These are phyloP conservation scores for Termitomyces sp. DNA, from an alignment of 768 basidiomycete species.

Conservation along the genomic window DNA sequence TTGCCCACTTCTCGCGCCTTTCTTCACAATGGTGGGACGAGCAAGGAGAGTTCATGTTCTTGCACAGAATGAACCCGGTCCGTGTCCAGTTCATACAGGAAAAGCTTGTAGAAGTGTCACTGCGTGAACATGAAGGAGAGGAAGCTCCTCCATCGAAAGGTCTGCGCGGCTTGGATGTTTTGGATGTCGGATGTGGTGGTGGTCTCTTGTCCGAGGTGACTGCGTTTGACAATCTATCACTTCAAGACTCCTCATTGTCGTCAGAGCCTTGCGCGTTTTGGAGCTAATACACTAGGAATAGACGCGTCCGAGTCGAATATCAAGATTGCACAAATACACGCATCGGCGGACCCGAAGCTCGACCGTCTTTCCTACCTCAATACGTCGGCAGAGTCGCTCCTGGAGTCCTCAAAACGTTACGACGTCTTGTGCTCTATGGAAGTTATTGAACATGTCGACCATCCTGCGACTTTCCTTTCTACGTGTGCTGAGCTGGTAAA, in stretches of 20 bases:
- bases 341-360: constrained; percentile 69
- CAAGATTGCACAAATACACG: constrained; percentile 79
- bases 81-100: constrained; percentile 80
- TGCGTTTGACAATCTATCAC: neutral
- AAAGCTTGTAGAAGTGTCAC: constrained; percentile 62
- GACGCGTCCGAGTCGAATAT: constrained; percentile 91
- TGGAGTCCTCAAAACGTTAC: constrained; percentile 61
- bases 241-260: neutral
- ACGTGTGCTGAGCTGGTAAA: constrained; percentile 85
- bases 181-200: constrained; percentile 96
- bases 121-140: constrained; percentile 45
- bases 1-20: constrained; percentile 78
- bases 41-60: constrained; percentile 78
- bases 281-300: constrained; percentile 85
- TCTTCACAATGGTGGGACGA: constrained; percentile 91
- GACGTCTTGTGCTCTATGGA: constrained; percentile 98
- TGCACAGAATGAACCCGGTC: constrained; percentile 95
- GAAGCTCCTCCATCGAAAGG: constrained; percentile 29
- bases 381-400: constrained; percentile 70
- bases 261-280: constrained; percentile 83
- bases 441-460: constrained; percentile 95
- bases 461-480: constrained; percentile 79
- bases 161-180: constrained; percentile 64
- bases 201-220: constrained; percentile 87
- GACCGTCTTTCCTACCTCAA: constrained; percentile 55